Percentiles rank a stretch among this genome's conserved stretches.
phyloP scores from a whole-genome alignment of 2,329 filamentous ascomycete species.

The Chrysoporthe deuterocubensis region DNA sequence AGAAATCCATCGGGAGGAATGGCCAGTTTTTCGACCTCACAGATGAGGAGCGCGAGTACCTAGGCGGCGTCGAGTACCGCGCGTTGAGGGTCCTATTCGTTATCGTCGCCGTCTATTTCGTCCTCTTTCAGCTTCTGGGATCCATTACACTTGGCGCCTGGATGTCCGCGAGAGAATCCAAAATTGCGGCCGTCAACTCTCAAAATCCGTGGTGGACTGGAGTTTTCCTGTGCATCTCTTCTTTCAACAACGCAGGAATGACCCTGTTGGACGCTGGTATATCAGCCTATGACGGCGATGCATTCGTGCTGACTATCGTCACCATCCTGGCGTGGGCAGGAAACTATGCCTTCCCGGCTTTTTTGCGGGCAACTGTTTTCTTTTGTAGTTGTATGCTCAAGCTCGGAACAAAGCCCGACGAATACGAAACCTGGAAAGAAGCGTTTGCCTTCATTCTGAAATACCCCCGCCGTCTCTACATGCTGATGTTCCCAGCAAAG shows the following conservation, averaged over 20 bases:
- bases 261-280: conserved; percentile 59
- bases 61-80: conserved; percentile 68
- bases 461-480: conserved; percentile 63
- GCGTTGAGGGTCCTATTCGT: conserved; percentile 63
- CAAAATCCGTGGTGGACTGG: conserved; percentile 60
- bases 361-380: conserved; percentile 42
- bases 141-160: conserved; percentile 60
- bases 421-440: conserved; percentile 43
- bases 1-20: conserved; percentile 52
- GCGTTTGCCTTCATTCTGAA: conserved; percentile 55
- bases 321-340: conserved; percentile 47
- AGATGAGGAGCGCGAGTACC: conserved; percentile 56
- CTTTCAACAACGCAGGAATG: conserved; percentile 64
- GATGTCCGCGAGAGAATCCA: conserved; percentile 6
- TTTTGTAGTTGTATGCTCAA: conserved; percentile 30
- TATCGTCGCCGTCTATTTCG: conserved; percentile 64
- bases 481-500: conserved; percentile 65
- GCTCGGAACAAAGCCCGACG: conserved; percentile 39
- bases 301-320: conserved; percentile 37
- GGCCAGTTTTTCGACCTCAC: conserved; percentile 59
- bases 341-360: conserved; percentile 57
- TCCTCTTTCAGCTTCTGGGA: conserved; percentile 62
- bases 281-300: conserved; percentile 47
- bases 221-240: conserved; percentile 57
- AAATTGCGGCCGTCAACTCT: conserved; percentile 32